phyloP scores from a whole-genome alignment of 768 basidiomycete genomes.

The Kwoniella mangroviensis region DNA sequence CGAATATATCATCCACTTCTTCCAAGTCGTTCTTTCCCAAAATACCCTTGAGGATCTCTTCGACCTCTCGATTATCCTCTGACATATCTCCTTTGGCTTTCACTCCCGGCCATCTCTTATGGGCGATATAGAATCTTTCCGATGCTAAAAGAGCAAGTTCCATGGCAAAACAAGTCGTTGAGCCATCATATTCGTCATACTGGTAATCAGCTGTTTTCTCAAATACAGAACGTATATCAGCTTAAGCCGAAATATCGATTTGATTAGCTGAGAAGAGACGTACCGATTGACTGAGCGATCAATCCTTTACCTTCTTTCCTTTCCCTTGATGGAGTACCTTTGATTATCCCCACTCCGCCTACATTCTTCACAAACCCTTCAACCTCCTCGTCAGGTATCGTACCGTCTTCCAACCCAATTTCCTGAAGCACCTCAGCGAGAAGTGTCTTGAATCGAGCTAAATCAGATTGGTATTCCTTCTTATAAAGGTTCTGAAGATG shows the following conservation, averaged over 20 bases:
- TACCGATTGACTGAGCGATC: slow-evolving; percentile 50
- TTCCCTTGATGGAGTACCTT: slow-evolving; percentile 53
- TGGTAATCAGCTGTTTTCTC: not conserved
- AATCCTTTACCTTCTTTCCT: slow-evolving; percentile 38
- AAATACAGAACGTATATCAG: no score
- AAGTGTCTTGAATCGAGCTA: slow-evolving; percentile 39
- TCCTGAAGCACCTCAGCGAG: slow-evolving; percentile 39
- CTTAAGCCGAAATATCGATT: not conserved
- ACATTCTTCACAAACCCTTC: slow-evolving; percentile 59
- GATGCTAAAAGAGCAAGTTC: slow-evolving; percentile 56
- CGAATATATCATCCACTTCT: slow-evolving; percentile 24
- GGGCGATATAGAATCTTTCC: slow-evolving; percentile 47
- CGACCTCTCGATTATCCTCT: slow-evolving; percentile 30
- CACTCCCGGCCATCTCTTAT: slow-evolving; percentile 56
- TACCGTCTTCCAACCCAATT: slow-evolving; percentile 47
- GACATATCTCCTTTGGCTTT: slow-evolving; percentile 23
- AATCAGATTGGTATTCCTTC: slow-evolving; percentile 63
- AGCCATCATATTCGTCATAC: slow-evolving; percentile 9
- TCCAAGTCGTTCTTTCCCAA: slow-evolving; percentile 4
- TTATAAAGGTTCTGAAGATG: slow-evolving; percentile 85
- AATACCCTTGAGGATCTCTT: slow-evolving; percentile 26
- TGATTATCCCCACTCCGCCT: slow-evolving; percentile 55
- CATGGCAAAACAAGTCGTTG: slow-evolving; percentile 44
- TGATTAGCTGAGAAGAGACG: slow-evolving; percentile 24
- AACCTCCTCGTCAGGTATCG: slow-evolving; percentile 54